A percentile compares a stretch with the other conserved stretches of the same genome.
These are phyloP conservation scores for Globisporangium rhizosaccharum DNA, from an alignment of 352 stramenopile genomes.

Conservation along the genomic window DNA sequence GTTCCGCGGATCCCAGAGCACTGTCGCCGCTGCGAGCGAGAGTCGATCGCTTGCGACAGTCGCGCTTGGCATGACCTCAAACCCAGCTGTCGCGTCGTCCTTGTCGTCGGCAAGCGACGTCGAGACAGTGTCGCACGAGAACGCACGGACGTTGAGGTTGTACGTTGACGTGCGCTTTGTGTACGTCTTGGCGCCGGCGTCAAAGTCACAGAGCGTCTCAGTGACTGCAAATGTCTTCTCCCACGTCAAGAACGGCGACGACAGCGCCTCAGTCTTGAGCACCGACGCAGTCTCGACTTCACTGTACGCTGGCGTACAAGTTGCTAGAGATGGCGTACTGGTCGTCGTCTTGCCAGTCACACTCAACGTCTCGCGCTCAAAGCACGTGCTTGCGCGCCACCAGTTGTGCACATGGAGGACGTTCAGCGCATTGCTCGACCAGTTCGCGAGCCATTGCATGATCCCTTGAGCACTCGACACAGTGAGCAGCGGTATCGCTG, in stretches of 20 bases:
- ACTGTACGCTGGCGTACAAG: constrained; percentile 21
- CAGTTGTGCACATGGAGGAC: constrained; percentile 36
- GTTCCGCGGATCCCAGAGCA: constrained; percentile 39
- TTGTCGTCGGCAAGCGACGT: constrained; percentile 42
- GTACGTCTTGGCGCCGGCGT: constrained; percentile 19
- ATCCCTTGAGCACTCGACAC: constrained; percentile 21
- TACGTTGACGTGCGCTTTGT: constrained; percentile 28
- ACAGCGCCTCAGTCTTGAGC: constrained; percentile 6
- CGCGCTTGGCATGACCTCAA: constrained; percentile 33
- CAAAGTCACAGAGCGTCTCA: constrained; percentile 22
- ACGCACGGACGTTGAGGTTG: constrained; percentile 22
- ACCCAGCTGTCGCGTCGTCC: constrained; percentile 32
- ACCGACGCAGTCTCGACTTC: constrained; percentile 25
- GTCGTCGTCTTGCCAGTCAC: constrained; percentile 10
- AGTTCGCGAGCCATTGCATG: constrained; percentile 29
- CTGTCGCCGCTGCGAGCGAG: constrained; percentile 26
- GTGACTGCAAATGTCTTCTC: constrained; percentile 30
- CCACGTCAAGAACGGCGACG: constrained; percentile 39
- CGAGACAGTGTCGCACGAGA: constrained; percentile 39
- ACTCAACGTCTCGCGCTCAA: constrained; percentile 23
- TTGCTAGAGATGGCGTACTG: constrained; percentile 6
- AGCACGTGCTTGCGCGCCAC: constrained; percentile 48
- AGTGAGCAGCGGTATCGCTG: constrained; percentile 18
- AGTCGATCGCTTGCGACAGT: constrained; percentile 16
- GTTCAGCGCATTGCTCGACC: constrained; percentile 34